phyloP scores from a whole-genome alignment of 768 basidiomycete genomes.

The Termitomyces sp. region DNA sequence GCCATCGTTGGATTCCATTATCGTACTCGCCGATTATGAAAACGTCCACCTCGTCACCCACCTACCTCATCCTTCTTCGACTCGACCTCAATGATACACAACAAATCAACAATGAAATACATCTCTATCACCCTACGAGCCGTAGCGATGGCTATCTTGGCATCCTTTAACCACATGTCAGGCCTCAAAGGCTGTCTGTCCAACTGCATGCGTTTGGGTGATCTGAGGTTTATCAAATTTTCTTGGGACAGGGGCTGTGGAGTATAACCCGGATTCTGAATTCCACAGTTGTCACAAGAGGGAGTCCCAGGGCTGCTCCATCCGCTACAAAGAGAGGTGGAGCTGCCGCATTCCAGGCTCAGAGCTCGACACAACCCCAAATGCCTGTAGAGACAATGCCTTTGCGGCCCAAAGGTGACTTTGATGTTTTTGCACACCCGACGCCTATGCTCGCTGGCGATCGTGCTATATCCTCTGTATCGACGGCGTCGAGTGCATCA shows the following conservation, averaged over 20 bases:
- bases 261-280: conserved; percentile 77
- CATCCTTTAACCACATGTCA: too few relatives aligned
- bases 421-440: conserved; percentile 28
- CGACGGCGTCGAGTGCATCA: conserved; percentile 69
- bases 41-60: too few relatives aligned
- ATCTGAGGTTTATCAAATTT: background rate
- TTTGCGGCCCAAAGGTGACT: conserved; percentile 26
- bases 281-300: conserved; percentile 58
- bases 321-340: conserved; percentile 58
- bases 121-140: too few relatives aligned
- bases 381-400: conserved; percentile 49
- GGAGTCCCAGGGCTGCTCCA: conserved; percentile 48
- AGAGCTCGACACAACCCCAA: conserved; percentile 36
- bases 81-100: too few relatives aligned
- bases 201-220: background rate
- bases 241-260: conserved; percentile 62
- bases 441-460: conserved; percentile 32
- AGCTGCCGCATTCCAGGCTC: conserved; percentile 39
- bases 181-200: too few relatives aligned
- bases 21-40: too few relatives aligned
- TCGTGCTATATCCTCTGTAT: conserved; percentile 67
- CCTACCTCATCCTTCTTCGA: too few relatives aligned
- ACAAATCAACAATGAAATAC: too few relatives aligned
- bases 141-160: too few relatives aligned
- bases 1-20: too few relatives aligned